Percentiles rank a stretch among this genome's conserved stretches.
phyloP scores from a whole-genome alignment of 2,329 filamentous ascomycete species.

The Trichoderma lentiforme region DNA sequence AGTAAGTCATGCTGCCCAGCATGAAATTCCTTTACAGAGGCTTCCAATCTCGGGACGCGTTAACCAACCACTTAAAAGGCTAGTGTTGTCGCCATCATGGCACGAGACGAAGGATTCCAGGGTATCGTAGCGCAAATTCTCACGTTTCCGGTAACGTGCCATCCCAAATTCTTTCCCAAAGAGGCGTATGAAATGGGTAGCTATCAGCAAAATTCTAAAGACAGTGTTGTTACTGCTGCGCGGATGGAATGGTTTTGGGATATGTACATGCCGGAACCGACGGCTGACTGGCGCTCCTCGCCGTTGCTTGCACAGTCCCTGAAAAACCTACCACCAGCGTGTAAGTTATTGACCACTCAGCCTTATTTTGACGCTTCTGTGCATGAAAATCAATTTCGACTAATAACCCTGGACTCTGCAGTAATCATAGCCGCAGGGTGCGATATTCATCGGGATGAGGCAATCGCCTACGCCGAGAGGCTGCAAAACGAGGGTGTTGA shows the following conservation, averaged over 20 bases:
- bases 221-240: neutral
- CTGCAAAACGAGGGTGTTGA: constrained; percentile 32
- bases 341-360: neutral
- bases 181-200: neutral
- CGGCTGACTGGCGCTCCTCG: neutral
- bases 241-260: neutral
- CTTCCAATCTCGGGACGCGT: neutral
- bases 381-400: neutral
- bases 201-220: neutral
- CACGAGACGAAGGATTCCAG: neutral
- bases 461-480: constrained; percentile 37
- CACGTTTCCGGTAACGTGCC: neutral
- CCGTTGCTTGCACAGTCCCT: neutral
- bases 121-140: neutral
- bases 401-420: constrained; percentile 17
- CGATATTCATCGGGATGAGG: constrained; percentile 39
- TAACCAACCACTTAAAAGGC: neutral
- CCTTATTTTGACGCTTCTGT: neutral
- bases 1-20: constrained; percentile 23
- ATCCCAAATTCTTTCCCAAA: neutral
- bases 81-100: neutral
- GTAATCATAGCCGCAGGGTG: constrained; percentile 36
- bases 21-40: neutral
- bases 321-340: neutral
- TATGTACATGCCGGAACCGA: neutral